phyloP scores from a whole-genome alignment of 805 yeast species.

The Dipodascopsis uninucleata region DNA sequence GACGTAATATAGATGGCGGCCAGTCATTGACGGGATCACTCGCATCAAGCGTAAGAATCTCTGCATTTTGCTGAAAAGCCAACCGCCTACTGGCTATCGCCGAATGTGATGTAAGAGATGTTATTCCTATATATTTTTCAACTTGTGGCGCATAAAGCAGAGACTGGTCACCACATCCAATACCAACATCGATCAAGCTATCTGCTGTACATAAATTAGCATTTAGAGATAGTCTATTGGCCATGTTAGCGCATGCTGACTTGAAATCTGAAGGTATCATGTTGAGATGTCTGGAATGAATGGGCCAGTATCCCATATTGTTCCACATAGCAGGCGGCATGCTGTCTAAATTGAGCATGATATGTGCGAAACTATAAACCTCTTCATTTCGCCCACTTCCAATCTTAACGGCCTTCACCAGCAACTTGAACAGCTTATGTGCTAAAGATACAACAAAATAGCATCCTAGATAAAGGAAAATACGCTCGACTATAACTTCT shows the following conservation, averaged over 20 bases:
- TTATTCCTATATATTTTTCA: constrained; percentile 14
- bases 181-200: constrained; percentile 18
- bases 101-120: constrained; percentile 15
- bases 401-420: background rate
- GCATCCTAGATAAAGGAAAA: constrained; percentile 16
- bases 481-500: constrained; percentile 5
- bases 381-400: background rate
- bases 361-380: constrained; percentile 19
- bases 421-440: background rate
- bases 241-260: constrained; percentile 10
- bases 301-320: constrained; percentile 25
- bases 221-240: constrained; percentile 7
- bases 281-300: background rate
- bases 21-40: constrained; percentile 9
- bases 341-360: constrained; percentile 19
- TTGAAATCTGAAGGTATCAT: background rate
- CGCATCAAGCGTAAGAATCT: constrained; percentile 15
- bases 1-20: constrained; percentile 11
- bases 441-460: constrained; percentile 2
- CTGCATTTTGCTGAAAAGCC: background rate
- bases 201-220: constrained; percentile 12
- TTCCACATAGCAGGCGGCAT: constrained; percentile 17
- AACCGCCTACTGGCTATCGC: constrained; percentile 1
- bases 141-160: constrained; percentile 13
- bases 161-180: constrained; percentile 28